Conservation (phyloP, 768 basidiomycete species). For the Goffeauzyma gilvescens region DNA sequence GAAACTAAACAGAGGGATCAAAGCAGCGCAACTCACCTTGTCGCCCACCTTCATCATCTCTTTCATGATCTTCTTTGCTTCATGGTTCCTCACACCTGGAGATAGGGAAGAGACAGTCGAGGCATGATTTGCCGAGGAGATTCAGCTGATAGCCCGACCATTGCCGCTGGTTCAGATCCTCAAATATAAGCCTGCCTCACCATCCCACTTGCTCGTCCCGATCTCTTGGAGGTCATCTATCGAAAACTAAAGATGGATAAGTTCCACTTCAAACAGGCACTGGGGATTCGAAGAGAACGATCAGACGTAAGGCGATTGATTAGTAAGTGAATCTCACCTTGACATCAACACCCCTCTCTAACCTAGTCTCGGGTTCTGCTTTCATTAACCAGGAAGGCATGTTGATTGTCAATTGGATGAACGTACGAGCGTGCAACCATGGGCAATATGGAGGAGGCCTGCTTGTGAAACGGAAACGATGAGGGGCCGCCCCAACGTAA, state of each 20-base stretch:
- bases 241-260: neutral
- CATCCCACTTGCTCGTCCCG: constrained; percentile 27
- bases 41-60: constrained; percentile 29
- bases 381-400: constrained; percentile 29
- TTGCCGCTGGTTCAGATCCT: no score
- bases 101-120: neutral
- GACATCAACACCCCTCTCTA: constrained; percentile 33
- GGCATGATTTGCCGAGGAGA: neutral
- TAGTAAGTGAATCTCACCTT: constrained; percentile 19
- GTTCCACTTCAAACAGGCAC: neutral
- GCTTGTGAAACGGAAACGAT: no score
- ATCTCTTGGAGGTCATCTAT: constrained; percentile 30
- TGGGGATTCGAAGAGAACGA: neutral
- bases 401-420: no score
- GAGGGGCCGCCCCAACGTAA: no score
- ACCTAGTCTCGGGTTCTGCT: constrained; percentile 31
- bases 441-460: no score
- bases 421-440: no score
- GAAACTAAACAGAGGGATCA: no score
- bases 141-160: no score
- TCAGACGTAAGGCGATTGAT: neutral
- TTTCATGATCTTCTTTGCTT: constrained; percentile 31
- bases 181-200: constrained; percentile 7
- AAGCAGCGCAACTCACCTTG: constrained; percentile 19
- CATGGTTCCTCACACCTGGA: constrained; percentile 27